Evolutionary conservation across 2,329 filamentous ascomycete species (phyloP).

Genomic region (Colletotrichum neosansevieriae): DNA sequence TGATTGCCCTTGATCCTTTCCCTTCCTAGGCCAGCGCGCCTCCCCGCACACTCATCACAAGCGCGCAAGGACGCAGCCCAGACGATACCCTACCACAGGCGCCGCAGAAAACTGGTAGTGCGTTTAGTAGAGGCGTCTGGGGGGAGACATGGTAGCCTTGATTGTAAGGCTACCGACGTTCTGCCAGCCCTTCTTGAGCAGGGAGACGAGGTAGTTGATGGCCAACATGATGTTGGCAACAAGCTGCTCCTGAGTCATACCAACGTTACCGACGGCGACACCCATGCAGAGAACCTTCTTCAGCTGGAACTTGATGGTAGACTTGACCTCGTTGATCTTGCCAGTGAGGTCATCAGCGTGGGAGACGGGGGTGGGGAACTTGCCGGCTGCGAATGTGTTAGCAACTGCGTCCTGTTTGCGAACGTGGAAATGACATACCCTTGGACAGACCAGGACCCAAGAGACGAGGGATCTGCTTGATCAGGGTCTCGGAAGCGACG

Average conservation of each 20-base stretch:
- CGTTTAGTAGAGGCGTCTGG: conserved; percentile 94
- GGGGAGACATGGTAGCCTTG: conserved; percentile 99
- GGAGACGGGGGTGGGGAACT: conserved; percentile 99
- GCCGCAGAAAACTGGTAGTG: conserved; percentile 24
- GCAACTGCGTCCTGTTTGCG: conserved; percentile 30
- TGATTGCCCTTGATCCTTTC: conserved; percentile 25
- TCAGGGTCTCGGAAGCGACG: conserved; percentile 94
- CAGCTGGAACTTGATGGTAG: conserved; percentile 99
- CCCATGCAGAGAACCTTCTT: conserved; percentile 99
- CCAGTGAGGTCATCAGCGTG: conserved; percentile 92
- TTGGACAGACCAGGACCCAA: conserved; percentile 98
- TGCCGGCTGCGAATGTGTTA: conserved; percentile 77
- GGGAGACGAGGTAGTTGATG: conserved; percentile 99
- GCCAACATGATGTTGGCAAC: conserved; percentile 99
- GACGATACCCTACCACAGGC: conserved; percentile 23
- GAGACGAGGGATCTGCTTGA: conserved; percentile 99
- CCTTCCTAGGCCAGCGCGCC: background rate
- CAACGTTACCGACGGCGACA: conserved; percentile 98
- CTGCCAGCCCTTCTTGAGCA: conserved; percentile 99
- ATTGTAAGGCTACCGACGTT: conserved; percentile 99
- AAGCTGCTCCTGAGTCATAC: conserved; percentile 95
- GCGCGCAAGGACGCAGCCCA: conserved; percentile 3
- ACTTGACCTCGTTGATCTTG: conserved; percentile 99
- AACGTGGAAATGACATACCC: conserved; percentile 69
- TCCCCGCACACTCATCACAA: conserved; percentile 23